Percentiles rank a stretch among this genome's conserved stretches.
These are phyloP conservation scores for Eimeria necatrix DNA, from an alignment of 169 alveolate genomes.

Conservation along the genomic window DNA sequence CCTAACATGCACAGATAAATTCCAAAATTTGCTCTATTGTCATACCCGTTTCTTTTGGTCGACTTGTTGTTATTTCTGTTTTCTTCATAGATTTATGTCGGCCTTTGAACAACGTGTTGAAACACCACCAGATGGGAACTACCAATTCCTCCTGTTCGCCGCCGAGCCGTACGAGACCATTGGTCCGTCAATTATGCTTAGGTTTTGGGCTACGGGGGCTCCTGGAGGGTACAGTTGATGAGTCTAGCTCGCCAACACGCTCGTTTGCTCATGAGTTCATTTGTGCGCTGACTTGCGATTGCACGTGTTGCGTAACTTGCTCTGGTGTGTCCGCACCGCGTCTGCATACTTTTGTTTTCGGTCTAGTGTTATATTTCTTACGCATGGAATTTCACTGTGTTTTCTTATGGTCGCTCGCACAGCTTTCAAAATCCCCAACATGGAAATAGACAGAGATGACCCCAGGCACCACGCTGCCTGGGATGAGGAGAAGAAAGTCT, in stretches of 20 bases:
- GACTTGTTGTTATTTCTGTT: not conserved
- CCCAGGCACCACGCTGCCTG: constrained; percentile 92
- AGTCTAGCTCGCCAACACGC: too few species aligned
- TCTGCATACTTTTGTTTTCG: not conserved
- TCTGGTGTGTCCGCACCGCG: not conserved
- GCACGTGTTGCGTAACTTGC: too few species aligned
- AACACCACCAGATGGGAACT: constrained; percentile 95
- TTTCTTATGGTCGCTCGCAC: constrained; percentile 11
- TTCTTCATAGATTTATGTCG: constrained; percentile 93
- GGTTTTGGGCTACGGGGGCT: not conserved
- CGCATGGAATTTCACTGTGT: not conserved
- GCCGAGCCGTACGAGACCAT: constrained; percentile 99
- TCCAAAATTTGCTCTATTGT: too few species aligned
- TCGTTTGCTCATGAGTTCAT: too few species aligned
- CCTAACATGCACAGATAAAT: too few species aligned
- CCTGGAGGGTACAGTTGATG: too few species aligned
- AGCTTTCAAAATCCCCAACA: constrained; percentile 95
- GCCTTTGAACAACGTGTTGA: constrained; percentile 96
- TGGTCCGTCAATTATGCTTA: constrained; percentile 36
- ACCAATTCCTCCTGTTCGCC: constrained; percentile 97
- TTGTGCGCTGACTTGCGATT: too few species aligned
- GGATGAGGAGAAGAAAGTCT: constrained; percentile 92
- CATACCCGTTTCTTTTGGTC: not conserved
- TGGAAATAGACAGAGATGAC: constrained; percentile 89
- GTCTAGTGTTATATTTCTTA: too few species aligned